Evolutionary conservation across 1,284 basidiomycete genomes (phyloP).

Genomic region (Malassezia vespertilionis): DNA sequence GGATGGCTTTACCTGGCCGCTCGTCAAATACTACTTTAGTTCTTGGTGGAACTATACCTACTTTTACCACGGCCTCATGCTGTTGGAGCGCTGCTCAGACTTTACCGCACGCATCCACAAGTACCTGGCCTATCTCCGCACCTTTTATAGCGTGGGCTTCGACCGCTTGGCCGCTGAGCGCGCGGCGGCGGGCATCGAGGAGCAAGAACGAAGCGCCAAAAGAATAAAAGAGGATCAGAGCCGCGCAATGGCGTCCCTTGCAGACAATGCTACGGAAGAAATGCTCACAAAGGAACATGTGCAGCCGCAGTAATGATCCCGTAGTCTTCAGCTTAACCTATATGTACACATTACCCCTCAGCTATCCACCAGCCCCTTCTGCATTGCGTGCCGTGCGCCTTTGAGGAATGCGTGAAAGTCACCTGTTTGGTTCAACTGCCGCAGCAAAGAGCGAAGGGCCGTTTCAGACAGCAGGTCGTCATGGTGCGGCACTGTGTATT

Average conservation of each 20-base stretch:
- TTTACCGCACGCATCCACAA: conserved; percentile 9
- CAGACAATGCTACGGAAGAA: not conserved
- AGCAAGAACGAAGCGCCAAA: conserved; percentile 1
- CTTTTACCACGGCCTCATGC: conserved; percentile 38
- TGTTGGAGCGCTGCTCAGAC: conserved; percentile 38
- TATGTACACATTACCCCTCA: no score
- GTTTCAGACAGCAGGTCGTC: conserved; percentile 5
- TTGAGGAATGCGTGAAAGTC: conserved; percentile 31
- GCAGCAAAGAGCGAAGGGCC: conserved; percentile 19
- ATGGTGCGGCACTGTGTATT: conserved; percentile 4
- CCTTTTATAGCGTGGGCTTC: conserved; percentile 9
- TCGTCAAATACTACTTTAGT: conserved; percentile 55
- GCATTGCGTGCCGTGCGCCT: conserved; percentile 5
- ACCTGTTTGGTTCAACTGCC: conserved; percentile 25
- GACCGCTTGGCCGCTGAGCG: conserved; percentile 8
- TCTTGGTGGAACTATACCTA: conserved; percentile 34
- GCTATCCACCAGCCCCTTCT: no score
- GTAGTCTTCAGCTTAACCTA: not conserved
- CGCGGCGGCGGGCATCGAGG: conserved; percentile 12
- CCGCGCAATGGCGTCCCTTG: conserved; percentile 1
- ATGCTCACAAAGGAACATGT: not conserved
- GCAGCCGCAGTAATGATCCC: not conserved
- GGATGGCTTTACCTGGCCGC: conserved; percentile 41
- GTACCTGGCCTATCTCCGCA: conserved; percentile 2
- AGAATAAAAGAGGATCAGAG: conserved; percentile 1